A percentile compares a stretch with the other conserved stretches of the same genome.
These are phyloP conservation scores for Annulohypoxylon moriforme DNA, from an alignment of 495 filamentous ascomycete genomes.

Conservation along the genomic window DNA sequence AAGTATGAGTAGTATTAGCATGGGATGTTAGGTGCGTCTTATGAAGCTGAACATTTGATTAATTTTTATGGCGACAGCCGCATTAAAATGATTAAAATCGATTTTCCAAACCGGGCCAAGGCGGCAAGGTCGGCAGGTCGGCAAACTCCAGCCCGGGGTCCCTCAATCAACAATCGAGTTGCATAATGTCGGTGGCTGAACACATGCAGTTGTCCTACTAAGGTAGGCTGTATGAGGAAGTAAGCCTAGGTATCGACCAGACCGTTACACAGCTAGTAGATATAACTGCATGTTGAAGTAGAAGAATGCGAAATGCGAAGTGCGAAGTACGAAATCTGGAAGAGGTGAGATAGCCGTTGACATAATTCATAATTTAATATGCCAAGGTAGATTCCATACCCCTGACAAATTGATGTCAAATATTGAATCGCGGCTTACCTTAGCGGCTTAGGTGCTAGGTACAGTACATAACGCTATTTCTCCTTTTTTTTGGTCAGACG, in stretches of 20 bases:
- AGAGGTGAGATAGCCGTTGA: background rate
- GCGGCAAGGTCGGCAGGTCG: constrained; percentile 26
- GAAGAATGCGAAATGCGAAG: background rate
- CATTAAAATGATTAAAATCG: constrained; percentile 18
- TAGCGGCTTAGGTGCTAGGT: no score
- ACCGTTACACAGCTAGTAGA: background rate
- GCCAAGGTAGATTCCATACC: constrained; percentile 4
- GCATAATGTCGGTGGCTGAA: background rate
- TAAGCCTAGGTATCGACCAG: background rate
- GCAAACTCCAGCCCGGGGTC: constrained; percentile 14
- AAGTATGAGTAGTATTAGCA: background rate
- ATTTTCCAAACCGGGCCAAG: constrained; percentile 22
- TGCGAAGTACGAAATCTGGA: background rate
- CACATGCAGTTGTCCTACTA: background rate
- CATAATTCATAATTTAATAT: constrained; percentile 22
- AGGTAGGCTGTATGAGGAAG: background rate
- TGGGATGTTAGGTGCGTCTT: background rate
- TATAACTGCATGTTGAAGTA: background rate
- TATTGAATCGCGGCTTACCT: constrained; percentile 19
- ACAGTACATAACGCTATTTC: background rate
- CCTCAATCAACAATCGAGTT: background rate
- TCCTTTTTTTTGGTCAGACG: background rate
- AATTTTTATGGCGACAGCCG: constrained; percentile 22
- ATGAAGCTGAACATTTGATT: constrained; percentile 35
- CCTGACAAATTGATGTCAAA: constrained; percentile 14